Evolutionary conservation across 306 rosid species (phyloP).

Genomic region (Medicago arabica): DNA sequence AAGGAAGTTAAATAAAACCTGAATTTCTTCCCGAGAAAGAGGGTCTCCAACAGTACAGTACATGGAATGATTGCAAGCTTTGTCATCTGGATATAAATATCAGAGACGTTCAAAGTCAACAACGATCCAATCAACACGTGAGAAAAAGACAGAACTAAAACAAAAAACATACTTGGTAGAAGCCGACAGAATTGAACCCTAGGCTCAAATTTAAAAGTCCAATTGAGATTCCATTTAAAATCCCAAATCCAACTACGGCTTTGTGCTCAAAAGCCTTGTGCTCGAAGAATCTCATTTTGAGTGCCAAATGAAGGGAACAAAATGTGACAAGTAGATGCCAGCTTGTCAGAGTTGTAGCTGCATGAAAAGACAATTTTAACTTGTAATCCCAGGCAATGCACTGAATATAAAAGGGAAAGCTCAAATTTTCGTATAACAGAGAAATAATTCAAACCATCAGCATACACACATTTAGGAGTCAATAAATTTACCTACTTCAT

Average conservation of each 20-base stretch:
- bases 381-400: constrained; percentile 4
- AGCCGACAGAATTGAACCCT: constrained; percentile 98
- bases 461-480: neutral
- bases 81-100: constrained; percentile 76
- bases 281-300: constrained; percentile 84
- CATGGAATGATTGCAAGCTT: constrained; percentile 99
- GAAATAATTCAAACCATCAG: constrained; percentile 23
- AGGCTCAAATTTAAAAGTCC: constrained; percentile 96
- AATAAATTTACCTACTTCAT: constrained; percentile 19
- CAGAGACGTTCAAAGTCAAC: constrained; percentile 41
- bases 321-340: constrained; percentile 99
- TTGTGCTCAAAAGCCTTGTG: constrained; percentile 87
- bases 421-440: constrained; percentile 21
- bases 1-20: constrained; percentile 59
- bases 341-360: constrained; percentile 99
- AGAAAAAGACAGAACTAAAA: constrained; percentile 33
- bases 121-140: constrained; percentile 26
- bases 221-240: constrained; percentile 95
- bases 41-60: constrained; percentile 94
- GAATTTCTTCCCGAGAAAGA: constrained; percentile 87
- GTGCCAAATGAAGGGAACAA: constrained; percentile 93
- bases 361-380: constrained; percentile 41
- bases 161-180: constrained; percentile 76
- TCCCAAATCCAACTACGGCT: constrained; percentile 89
- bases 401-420: neutral